Conservation (phyloP, 2,329 filamentous ascomycete species). For the Aureobasidium sp. region DNA sequence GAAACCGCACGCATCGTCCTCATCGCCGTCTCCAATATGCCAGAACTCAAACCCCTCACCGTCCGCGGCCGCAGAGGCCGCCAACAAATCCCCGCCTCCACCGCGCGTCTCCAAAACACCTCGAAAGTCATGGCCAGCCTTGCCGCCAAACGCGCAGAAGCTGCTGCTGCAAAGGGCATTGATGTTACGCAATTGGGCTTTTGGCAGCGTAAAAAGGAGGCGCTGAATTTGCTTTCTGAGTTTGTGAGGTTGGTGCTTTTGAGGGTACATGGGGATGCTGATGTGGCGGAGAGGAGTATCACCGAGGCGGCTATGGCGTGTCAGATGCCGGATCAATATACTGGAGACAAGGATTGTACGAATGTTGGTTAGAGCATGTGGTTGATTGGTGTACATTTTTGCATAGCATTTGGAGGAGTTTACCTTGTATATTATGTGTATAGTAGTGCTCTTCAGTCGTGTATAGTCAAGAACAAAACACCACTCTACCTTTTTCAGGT, state of each 20-base stretch:
- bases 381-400: no score
- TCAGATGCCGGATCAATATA: background rate
- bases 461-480: no score
- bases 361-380: background rate
- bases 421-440: no score
- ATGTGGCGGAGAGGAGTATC: conserved; percentile 10
- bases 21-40: conserved; percentile 13
- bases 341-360: conserved; percentile 14
- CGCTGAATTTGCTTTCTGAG: conserved; percentile 15
- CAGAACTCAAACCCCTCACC: background rate
- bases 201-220: background rate
- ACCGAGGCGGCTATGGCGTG: conserved; percentile 9
- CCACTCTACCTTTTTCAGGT: no score
- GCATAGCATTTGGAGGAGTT: no score
- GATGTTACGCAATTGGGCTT: background rate
- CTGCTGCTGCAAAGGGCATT: conserved; percentile 2
- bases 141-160: background rate
- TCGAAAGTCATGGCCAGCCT: conserved; percentile 11
- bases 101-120: background rate
- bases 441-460: no score
- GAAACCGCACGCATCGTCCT: conserved; percentile 14
- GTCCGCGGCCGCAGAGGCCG: conserved; percentile 11
- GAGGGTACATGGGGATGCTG: background rate
- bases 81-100: conserved; percentile 10
- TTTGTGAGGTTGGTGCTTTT: conserved; percentile 16